phyloP scores from a whole-genome alignment of 805 yeast genomes.

The Isabelozyma rhagii region DNA sequence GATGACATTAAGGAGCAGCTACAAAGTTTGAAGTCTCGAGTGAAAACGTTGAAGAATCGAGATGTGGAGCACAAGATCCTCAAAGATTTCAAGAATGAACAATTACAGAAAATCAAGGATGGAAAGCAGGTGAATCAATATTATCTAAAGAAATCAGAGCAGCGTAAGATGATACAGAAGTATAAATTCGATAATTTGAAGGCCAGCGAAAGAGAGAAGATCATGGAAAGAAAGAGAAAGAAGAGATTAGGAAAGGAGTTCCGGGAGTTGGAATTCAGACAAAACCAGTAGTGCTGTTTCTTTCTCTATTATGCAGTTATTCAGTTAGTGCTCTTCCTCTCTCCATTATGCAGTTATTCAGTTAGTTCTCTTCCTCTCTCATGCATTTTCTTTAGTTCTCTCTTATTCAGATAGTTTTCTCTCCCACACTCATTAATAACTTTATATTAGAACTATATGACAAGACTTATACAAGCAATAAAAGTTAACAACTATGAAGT shows the following conservation, averaged over 20 bases:
- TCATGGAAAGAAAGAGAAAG: conserved; percentile 84
- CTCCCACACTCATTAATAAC: neutral
- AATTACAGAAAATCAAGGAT: conserved; percentile 41
- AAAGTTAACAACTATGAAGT: neutral
- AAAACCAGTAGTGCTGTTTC: neutral
- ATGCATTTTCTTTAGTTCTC: no score
- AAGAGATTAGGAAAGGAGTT: conserved; percentile 80
- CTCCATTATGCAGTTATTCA: no score
- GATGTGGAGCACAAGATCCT: conserved; percentile 72
- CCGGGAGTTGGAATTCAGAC: conserved; percentile 42
- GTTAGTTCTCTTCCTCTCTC: no score
- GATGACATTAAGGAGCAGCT: conserved; percentile 53
- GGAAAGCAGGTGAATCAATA: conserved; percentile 51
- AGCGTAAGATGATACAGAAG: conserved; percentile 70
- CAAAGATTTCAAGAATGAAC: conserved; percentile 53
- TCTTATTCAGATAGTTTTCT: no score
- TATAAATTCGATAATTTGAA: conserved; percentile 76
- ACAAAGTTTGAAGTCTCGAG: conserved; percentile 63
- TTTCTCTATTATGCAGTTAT: no score
- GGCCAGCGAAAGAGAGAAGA: conserved; percentile 70
- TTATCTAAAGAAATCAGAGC: conserved; percentile 67
- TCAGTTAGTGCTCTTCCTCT: no score
- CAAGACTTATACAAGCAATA: conserved; percentile 1
- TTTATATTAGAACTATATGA: conserved; percentile 2
- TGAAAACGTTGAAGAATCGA: conserved; percentile 66